Evolutionary conservation across 768 basidiomycete species (phyloP).

Genomic region (Rhizopogon roseolus): DNA sequence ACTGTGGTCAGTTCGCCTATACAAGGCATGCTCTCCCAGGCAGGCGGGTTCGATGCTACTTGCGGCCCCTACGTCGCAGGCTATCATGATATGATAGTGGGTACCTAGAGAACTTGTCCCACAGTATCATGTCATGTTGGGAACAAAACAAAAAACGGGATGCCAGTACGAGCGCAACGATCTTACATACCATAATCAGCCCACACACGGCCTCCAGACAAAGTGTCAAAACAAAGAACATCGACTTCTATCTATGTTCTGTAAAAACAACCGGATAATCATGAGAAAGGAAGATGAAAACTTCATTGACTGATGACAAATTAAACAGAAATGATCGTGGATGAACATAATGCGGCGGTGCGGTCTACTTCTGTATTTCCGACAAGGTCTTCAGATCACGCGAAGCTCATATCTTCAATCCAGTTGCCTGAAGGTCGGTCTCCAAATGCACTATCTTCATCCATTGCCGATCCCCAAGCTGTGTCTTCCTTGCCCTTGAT

Average conservation of each 20-base stretch:
- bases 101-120: not conserved
- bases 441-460: conserved; percentile 20
- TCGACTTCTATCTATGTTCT: not conserved
- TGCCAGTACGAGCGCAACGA: not conserved
- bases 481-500: conserved; percentile 25
- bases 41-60: no score
- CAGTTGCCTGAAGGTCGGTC: conserved; percentile 12
- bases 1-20: not conserved
- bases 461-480: conserved; percentile 18
- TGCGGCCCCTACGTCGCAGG: not conserved
- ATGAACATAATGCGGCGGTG: not conserved
- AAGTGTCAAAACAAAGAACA: not conserved
- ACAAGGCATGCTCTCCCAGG: not conserved
- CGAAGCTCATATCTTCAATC: conserved; percentile 23
- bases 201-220: not conserved
- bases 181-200: not conserved
- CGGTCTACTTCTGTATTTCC: not conserved
- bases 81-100: not conserved
- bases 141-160: not conserved
- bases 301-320: not conserved
- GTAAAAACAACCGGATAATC: not conserved
- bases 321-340: not conserved
- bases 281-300: not conserved
- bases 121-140: not conserved
- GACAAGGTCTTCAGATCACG: not conserved